Base-by-base conservation (phyloP, 768 basidiomycete genomes). In the Coprinopsis cinerea region DNA sequence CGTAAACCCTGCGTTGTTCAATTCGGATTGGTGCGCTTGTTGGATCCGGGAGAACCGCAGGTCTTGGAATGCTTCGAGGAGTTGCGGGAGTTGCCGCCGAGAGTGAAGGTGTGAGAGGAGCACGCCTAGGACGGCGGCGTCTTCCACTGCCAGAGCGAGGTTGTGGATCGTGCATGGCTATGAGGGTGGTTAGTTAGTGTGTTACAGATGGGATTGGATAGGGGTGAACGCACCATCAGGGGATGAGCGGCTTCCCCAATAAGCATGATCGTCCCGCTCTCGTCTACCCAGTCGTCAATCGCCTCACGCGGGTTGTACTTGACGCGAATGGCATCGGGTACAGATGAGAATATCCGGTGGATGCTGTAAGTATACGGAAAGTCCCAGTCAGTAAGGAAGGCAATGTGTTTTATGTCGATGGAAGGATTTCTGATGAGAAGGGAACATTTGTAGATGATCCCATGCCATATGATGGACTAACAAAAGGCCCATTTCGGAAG, bases 161-260 rank as follows among this genome's bases (percentile, higher is more conserved):
- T 67, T 66, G 52, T 81, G 78, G 18, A 68, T 68, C 0, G 71
- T 75, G 40, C 74, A 72, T 15, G 76, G 75, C 78, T 81, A 45
- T 6, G 43, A 35, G 6, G 37, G 45, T 22, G 26, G 24, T n/a
- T n/a, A n/a, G n/a, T n/a, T n/a, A n/a, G n/a, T 51, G 36, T 25
- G n/a, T 9, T 15, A 44, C 23, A 11, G 26, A n/a, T 20, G 47
- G 57, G 54, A 44, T 39, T 15, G 14, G 20, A 42, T 13, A 20
- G 18, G 53, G 53, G 18, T 7, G 20, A 4, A 66, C 73, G 49
- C 55, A 77, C 78, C 55, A 76, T 64, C 32, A 77, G 64, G 10
- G 78, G 74, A 56, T 82, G 80, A 1, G 77, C 78, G 0, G 78
- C 78, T 37, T 81, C 78, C 36, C 81, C 81, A 22, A 81, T 64